Base-by-base conservation (phyloP, 208 protist genomes). In the Acanthamoeba healyi region DNA sequence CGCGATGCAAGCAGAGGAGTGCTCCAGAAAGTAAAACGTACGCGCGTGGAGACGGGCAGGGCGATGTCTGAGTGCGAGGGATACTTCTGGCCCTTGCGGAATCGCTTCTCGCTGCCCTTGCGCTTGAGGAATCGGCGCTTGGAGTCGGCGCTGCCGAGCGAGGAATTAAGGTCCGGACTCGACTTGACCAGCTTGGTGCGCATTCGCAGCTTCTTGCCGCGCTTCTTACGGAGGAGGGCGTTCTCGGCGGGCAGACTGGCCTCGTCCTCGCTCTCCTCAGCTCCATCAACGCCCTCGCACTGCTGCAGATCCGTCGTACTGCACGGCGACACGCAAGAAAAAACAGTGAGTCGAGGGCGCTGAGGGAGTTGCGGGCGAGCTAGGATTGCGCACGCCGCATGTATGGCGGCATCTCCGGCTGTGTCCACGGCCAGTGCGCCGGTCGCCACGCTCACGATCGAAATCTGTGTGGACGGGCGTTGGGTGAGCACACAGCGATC, bases 151-250 rank as follows among this genome's bases (percentile, higher is more conserved):
- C 65, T 26, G 36, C n/a, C 26, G 32, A 74, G 65, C 32, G 65
- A 38, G 3, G 65, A 74, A 29, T 74, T 74, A 38, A 38, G 32
- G 29, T 70, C n/a, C n/a, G 65, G 65, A 4, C n/a, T 38, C 14
- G 65, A 74, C 36, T 74, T 74, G 65, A 26, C 17, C 65, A 74
- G 65, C 65, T 74, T 74, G 36, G 36, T 10, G n/a, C 65, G 65
- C 65, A 42, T 29, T 5, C 36, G n/a, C 15, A 29, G 9, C 17
- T 38, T 38, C 36, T 74, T 74, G 14, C 22, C 15, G 49, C 65
- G 2, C 65, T 74, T 74, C n/a, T 38, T 29, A 10, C 38, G 38
- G 65, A 3, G 17, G 54, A 15, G 2, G 17, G 7, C 54, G 7
- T 38, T 29, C 36, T 38, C 65, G n/a, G 10, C 4, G 15, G 17